A percentile compares a stretch with the other conserved stretches of the same genome.
These are phyloP conservation scores for Arachnopeziza araneosa DNA, from an alignment of 2,329 filamentous ascomycete species.

Conservation along the genomic window DNA sequence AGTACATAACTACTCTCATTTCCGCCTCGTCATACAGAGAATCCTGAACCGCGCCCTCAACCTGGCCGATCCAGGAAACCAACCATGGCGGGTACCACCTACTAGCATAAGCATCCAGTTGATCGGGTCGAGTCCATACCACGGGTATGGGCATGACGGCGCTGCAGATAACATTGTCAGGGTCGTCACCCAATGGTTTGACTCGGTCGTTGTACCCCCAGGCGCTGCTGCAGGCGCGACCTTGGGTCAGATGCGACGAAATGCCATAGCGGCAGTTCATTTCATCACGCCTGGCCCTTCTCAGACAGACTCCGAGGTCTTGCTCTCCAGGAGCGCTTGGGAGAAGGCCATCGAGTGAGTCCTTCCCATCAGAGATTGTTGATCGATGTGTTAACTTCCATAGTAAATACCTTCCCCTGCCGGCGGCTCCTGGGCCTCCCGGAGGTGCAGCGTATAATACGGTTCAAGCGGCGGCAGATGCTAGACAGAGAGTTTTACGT, in stretches of 20 bases:
- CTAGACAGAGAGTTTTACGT: no score
- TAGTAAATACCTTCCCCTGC: no score
- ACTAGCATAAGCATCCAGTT: neutral
- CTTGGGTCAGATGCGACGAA: no score
- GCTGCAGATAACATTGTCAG: neutral
- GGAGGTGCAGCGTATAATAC: no score
- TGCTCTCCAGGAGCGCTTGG: no score
- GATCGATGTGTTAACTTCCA: no score
- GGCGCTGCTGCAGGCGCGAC: neutral
- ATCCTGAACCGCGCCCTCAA: neutral
- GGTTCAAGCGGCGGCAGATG: no score
- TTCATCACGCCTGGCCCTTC: neutral
- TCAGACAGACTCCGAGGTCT: no score
- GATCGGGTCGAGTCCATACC: neutral
- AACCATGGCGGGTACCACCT: neutral
- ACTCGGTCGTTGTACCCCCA: neutral
- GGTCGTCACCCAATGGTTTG: neutral
- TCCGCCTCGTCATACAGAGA: neutral
- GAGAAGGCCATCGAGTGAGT: no score
- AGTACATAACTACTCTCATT: neutral
- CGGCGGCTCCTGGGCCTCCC: no score
- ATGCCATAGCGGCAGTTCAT: neutral
- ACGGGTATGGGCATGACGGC: neutral
- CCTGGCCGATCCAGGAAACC: neutral
- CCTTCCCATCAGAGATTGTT: no score